These are phyloP conservation scores for Jasminum sambac DNA, from an alignment of 257 asterid genomes.

Conservation along the genomic window DNA sequence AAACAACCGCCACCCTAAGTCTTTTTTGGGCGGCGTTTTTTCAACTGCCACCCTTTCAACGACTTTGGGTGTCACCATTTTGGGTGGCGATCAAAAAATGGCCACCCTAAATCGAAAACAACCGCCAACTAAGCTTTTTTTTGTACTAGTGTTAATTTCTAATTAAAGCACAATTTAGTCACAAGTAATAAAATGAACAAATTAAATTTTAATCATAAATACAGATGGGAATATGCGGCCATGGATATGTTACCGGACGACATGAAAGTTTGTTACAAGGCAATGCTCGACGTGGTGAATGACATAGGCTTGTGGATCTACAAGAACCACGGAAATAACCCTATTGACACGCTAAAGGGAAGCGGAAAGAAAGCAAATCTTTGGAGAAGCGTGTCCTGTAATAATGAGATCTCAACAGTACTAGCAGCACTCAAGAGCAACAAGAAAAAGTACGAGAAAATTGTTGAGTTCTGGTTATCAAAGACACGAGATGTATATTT, in stretches of 20 bases:
- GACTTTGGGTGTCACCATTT: too few species aligned
- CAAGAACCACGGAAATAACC: constrained; percentile 36
- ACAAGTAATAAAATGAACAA: background rate
- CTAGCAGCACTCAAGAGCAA: background rate
- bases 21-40: too few species aligned
- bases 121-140: too few species aligned
- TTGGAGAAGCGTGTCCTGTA: background rate
- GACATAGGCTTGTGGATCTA: constrained; percentile 29
- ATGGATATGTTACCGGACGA: constrained; percentile 38
- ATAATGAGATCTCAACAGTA: background rate
- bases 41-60: too few species aligned
- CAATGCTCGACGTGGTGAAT: constrained; percentile 38
- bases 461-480: background rate
- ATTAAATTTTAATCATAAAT: background rate
- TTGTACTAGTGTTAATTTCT: too few species aligned
- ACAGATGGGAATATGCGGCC: constrained; percentile 40
- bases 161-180: too few species aligned
- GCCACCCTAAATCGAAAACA: too few species aligned
- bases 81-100: too few species aligned
- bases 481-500: background rate
- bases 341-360: constrained; percentile 27
- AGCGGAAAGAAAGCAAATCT: constrained; percentile 17
- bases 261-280: constrained; percentile 46
- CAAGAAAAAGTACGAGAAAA: background rate
- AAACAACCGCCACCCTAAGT: too few species aligned